Evolutionary conservation across 1,139 yeast species (phyloP), one percentile per base, ranked within the genome.

Genomic region (Pichia sp.): DNA sequence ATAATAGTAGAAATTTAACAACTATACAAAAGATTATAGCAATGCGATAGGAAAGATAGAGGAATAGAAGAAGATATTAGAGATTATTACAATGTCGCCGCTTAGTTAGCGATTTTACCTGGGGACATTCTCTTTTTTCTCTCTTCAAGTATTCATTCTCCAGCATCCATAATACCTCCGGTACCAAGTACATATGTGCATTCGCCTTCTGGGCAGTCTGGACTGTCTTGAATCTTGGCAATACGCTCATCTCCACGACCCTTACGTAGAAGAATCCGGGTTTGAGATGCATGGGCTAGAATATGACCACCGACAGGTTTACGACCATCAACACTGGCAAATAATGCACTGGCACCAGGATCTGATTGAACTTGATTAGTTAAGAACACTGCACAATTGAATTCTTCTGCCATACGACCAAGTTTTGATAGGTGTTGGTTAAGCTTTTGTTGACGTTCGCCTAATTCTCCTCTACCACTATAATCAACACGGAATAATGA

Each of bases 261-360:
- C 50, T 78, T 77, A 51, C 80, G 55, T 35, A 76, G 59, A 30
- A 76, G 56, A 22, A 77, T 65, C 53, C 82, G 65, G 2, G 83
- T 78, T 4, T 81, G 82, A 14, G 80, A 74, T 1, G 81, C 81
- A 58, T 76, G 81, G 1, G 81, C 81, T 41, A 77, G 58, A 28
- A 76, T 76, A 57, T 77, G 83, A 0, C 82, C 83, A 22, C 82
- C 83, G 44, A 77, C 73, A 53, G 83, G 83, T 53, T 77, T 77
- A 46, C 81, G 65, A 9, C 82, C 80, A 58, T 78, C 83, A 15
- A 78, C 80, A 27, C 78, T 65, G 1, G 82, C 82, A 62, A 77
- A 77, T 41, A 77, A 58, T 3, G 80, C 75, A 41, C 80, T 74
- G 0, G 82, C 83, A 34, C 83, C 83, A 1, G 82, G 82, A 50